These are phyloP conservation scores for Lactarius deliciosus DNA, from an alignment of 768 basidiomycete species.

Conservation along the genomic window DNA sequence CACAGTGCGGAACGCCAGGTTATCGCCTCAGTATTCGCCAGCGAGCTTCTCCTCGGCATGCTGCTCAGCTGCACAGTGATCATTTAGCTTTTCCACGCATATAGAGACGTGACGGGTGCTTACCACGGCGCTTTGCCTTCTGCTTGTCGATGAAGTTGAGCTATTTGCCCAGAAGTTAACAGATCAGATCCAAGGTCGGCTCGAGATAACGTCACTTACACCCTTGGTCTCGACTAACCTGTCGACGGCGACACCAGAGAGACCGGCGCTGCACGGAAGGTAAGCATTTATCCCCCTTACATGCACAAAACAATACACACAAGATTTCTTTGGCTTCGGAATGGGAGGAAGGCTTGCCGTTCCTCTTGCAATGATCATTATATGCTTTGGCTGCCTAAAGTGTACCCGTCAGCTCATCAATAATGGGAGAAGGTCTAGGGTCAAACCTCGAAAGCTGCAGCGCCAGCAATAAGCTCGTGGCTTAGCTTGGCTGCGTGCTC, in stretches of 20 bases:
- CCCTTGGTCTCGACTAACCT: slow-evolving; percentile 58
- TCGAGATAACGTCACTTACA: slow-evolving; percentile 33
- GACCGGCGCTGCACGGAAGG: slow-evolving; percentile 45
- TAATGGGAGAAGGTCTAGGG: background rate
- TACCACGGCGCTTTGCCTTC: slow-evolving; percentile 44
- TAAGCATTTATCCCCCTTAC: slow-evolving; percentile 12
- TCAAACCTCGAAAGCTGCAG: slow-evolving; percentile 60
- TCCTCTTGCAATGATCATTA: slow-evolving; percentile 48
- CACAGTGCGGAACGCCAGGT: background rate
- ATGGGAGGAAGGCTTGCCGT: slow-evolving; percentile 54
- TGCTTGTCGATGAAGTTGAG: slow-evolving; percentile 48
- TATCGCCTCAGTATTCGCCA: background rate
- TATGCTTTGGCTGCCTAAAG: slow-evolving; percentile 60
- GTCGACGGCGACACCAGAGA: slow-evolving; percentile 55
- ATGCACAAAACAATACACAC: slow-evolving; percentile 31
- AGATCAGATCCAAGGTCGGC: background rate
- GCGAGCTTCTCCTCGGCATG: background rate
- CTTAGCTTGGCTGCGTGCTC: slow-evolving; percentile 56
- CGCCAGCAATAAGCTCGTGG: slow-evolving; percentile 67
- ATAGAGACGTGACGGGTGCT: background rate
- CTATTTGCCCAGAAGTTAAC: slow-evolving; percentile 27
- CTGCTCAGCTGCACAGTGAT: background rate
- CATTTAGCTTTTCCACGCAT: background rate
- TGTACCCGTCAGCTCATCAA: slow-evolving; percentile 29
- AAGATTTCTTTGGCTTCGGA: slow-evolving; percentile 57